Conservation (phyloP, 371 early-diverging fungal genomes). For the Rhizopus microsporus region DNA sequence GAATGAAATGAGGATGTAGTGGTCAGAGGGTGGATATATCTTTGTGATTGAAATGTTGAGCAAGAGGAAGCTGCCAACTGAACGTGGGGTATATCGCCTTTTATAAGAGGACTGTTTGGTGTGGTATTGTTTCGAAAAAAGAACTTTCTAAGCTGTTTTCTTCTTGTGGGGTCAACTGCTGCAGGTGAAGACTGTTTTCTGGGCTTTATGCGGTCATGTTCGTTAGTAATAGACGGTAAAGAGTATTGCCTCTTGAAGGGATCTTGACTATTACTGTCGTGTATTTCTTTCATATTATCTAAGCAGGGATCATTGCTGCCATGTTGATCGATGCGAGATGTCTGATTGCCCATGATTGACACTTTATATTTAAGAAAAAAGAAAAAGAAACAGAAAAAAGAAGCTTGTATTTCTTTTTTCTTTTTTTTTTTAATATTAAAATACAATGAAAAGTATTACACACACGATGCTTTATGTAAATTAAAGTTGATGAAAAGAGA, state of each 20-base stretch:
- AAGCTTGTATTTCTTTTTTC: not conserved
- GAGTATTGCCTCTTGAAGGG: conserved; percentile 39
- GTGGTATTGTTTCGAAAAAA: conserved; percentile 14
- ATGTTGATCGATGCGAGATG: conserved; percentile 32
- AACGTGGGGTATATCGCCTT: not conserved
- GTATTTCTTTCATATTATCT: conserved; percentile 23
- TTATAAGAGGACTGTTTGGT: conserved; percentile 4
- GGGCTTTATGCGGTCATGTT: conserved; percentile 32
- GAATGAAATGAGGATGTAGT: conserved; percentile 3
- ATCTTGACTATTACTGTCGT: conserved; percentile 17
- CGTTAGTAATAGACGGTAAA: conserved; percentile 30
- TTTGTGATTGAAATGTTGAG: conserved; percentile 1
- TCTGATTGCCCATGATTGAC: conserved; percentile 36
- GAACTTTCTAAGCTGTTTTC: conserved; percentile 7
- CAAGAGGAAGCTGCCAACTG: not conserved
- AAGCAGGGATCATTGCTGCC: conserved; percentile 27
- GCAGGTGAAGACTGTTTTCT: conserved; percentile 44
- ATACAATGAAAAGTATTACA: not conserved
- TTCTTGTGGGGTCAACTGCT: conserved; percentile 11
- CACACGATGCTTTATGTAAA: too few relatives aligned
- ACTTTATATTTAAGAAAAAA: not conserved
- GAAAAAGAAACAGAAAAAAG: not conserved
- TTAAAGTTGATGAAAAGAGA: too few relatives aligned
- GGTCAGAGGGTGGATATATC: conserved; percentile 10
- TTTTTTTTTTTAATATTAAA: not conserved